Base-by-base conservation (phyloP, 2,329 filamentous ascomycete genomes). In the Sarocladium oryzae region DNA sequence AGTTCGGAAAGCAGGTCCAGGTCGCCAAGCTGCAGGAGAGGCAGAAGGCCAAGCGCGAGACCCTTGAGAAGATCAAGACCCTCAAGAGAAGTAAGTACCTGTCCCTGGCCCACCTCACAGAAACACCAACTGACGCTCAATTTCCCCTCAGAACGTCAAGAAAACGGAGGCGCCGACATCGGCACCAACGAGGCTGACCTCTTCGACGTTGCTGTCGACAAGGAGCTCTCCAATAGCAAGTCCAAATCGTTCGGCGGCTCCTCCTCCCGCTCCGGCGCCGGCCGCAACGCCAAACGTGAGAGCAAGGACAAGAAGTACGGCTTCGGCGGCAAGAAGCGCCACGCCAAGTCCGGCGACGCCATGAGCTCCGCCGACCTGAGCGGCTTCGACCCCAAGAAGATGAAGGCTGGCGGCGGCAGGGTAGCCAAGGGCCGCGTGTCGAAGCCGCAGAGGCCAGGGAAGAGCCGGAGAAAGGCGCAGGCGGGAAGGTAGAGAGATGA, bases 1-100 rank as follows among this genome's bases (percentile, higher is more conserved):
- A 97, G 74, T 99, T 97, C 66, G 93, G 93, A 67, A 99, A 99
- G 76, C 89, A 95, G 69, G 93, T 97, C 50, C 93, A 99, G 75
- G 82, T 96, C 54, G 91, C 91, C 54, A 96, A 96, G 76, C 73
- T 95, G 68, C 92, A 97, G 72, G 92, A 99, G 79, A 79, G 93
- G 46, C 84, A 88, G 49, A 95, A 95, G 78, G 85, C 85, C 64
- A 96, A 96, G 84, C 84, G 83, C 61, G 88, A 95, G 56, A 95
- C 90, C 3, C 74, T 99, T 56, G 93, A 97, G 60, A 96, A 96
- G 79, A 96, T 99, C 64, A 90, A 91, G 72, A 79, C 82, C 24
- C 74, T 99, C 61, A 99, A 99, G 83, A 83, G 91, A 76, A 99
- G 92, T 97, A 79, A 60, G 89, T 80, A 33, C 35, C 18, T 9